These are phyloP conservation scores for Curvularia verruculosa DNA, from an alignment of 2,329 filamentous ascomycete species.

Conservation along the genomic window DNA sequence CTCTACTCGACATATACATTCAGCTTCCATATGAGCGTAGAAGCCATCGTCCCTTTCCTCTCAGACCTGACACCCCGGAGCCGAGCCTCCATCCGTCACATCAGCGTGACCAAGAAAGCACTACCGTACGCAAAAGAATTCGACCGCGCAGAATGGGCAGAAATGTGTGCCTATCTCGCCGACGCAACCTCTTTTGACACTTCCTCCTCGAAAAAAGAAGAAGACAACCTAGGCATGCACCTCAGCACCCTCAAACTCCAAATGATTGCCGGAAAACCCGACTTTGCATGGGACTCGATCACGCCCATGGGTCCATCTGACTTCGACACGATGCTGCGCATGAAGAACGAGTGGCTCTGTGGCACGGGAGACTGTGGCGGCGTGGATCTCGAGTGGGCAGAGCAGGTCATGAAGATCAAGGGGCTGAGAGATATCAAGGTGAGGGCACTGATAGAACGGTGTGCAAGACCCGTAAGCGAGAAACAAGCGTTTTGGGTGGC, in stretches of 20 bases:
- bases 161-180: conserved; percentile 55
- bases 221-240: conserved; percentile 5
- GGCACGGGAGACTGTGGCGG: conserved; percentile 27
- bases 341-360: conserved; percentile 33
- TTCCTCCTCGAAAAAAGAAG: not conserved
- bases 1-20: conserved; percentile 64
- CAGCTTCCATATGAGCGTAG: conserved; percentile 65
- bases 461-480: conserved; percentile 59
- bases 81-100: conserved; percentile 55
- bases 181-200: too few species aligned
- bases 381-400: conserved; percentile 61
- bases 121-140: conserved; percentile 61
- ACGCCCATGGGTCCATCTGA: conserved; percentile 26
- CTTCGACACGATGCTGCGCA: conserved; percentile 33
- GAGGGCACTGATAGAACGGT: conserved; percentile 60
- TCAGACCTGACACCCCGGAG: conserved; percentile 60
- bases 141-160: conserved; percentile 62
- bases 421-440: conserved; percentile 60
- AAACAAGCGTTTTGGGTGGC: conserved; percentile 65
- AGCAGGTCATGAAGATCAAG: conserved; percentile 59
- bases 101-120: conserved; percentile 63
- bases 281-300: conserved; percentile 58
- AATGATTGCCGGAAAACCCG: conserved; percentile 62
- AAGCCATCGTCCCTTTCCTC: conserved; percentile 66
- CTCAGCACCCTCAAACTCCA: conserved; percentile 51